Evolutionary conservation across 1,139 yeast genomes (phyloP).

Genomic region (Pichia sp.): DNA sequence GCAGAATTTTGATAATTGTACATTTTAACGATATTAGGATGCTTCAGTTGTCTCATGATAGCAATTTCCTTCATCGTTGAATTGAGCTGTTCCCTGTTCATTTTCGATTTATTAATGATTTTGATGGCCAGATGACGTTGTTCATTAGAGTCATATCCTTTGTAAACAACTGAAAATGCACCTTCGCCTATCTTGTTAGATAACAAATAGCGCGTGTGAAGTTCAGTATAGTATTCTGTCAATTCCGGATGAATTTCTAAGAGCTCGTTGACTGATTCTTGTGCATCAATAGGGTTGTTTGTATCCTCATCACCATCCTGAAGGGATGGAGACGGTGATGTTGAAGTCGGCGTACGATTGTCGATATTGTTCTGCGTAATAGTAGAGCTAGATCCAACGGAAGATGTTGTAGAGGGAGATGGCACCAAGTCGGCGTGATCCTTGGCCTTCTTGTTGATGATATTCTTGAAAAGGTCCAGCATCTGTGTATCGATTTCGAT

Average conservation of each 20-base stretch:
- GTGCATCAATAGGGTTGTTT: neutral
- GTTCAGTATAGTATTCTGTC: constrained; percentile 21
- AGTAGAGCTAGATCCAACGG: no score
- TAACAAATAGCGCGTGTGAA: constrained; percentile 30
- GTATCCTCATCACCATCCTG: neutral
- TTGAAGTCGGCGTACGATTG: no score
- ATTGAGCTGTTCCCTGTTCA: constrained; percentile 47
- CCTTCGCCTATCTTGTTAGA: constrained; percentile 49
- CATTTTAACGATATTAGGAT: constrained; percentile 42
- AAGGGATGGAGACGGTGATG: neutral
- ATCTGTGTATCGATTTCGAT: constrained; percentile 8
- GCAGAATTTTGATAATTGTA: constrained; percentile 44
- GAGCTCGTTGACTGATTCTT: constrained; percentile 4
- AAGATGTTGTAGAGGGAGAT: neutral
- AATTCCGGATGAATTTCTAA: constrained; percentile 13
- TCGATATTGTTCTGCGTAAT: no score
- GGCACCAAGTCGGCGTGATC: neutral
- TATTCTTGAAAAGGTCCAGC: constrained; percentile 24
- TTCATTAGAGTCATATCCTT: constrained; percentile 36
- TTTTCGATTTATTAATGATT: constrained; percentile 46
- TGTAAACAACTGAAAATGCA: constrained; percentile 50
- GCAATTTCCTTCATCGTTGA: constrained; percentile 53
- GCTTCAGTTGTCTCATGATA: constrained; percentile 48
- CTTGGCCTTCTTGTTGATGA: constrained; percentile 16
- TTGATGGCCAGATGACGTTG: constrained; percentile 40